Base-by-base conservation (phyloP, 441 rosid species). In the Dalechampia spathulata region DNA sequence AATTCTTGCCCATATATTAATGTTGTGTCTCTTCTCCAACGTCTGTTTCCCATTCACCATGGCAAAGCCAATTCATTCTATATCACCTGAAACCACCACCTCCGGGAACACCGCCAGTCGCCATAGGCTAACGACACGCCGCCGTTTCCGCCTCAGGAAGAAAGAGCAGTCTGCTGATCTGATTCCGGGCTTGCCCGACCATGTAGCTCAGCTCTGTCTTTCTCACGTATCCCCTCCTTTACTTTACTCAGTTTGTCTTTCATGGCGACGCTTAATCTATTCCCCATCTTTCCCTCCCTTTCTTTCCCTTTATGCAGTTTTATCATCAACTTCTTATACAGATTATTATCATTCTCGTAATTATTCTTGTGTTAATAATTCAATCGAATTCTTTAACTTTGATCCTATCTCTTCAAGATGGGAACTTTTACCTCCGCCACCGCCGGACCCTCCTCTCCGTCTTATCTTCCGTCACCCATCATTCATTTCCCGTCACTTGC, bases 241-340 rank as follows among this genome's bases (percentile, higher is more conserved):
- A 5, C 83, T 83, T 51, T 73, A 38, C 77, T 64, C 78, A 25
- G 77, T 83, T 51, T 78, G 79, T 64, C 71, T 49, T 26, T 72
- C 85, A 16, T 83, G 90, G 90, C 73, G 80, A 0, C 77, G 80
- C 25, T 67, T 83, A 26, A 52, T 81, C 41, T 81, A 81, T 60
- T 73, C 79, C 7, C 73, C 83, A 19, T 48, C 77, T 32, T 73
- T 70, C 67, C 82, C 87, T 57, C 80, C 83, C n/a, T 77, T 65
- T 51, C 72, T 57, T 13, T 78, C 81, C 50, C 55, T 83, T 2
- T 83, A 80, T 55, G 53, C 84, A 2, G 34, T 83, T 23, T 57
- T 80, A 30, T 71, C 80, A 0, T 58, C 75, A 2, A 10, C 61
- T 27, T 4, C n/a, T n/a, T n/a, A 46, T 4, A 10, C 60, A n/a